Evolutionary conservation across 768 basidiomycete species (phyloP).

Genomic region (Auriculariales sp.): DNA sequence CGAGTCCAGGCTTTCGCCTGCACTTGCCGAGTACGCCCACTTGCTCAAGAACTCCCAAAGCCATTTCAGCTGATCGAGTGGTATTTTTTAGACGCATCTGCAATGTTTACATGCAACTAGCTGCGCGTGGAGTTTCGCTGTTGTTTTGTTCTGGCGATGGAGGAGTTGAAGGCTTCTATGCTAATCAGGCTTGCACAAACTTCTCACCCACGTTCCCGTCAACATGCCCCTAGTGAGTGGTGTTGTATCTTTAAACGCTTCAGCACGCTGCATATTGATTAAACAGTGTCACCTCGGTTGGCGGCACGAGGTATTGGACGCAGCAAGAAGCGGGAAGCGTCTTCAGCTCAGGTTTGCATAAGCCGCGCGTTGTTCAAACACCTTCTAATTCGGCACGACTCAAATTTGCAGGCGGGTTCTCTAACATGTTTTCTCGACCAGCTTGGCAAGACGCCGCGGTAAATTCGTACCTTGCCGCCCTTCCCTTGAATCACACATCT

Average conservation of each 20-base stretch:
- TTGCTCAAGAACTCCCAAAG: too few species aligned
- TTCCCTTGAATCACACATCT: constrained; percentile 11
- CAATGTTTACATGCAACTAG: constrained; percentile 21
- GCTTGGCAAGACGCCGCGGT: constrained; percentile 19
- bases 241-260: too few species aligned
- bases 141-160: constrained; percentile 25
- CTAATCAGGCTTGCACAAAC: constrained; percentile 14
- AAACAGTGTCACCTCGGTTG: constrained; percentile 21
- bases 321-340: constrained; percentile 18
- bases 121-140: constrained; percentile 21
- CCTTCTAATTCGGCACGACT: too few species aligned
- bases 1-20: constrained; percentile 12
- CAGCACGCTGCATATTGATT: not conserved
- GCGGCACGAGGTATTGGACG: constrained; percentile 16
- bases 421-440: constrained; percentile 18
- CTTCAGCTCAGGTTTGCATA: too few species aligned
- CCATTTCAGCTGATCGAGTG: too few species aligned
- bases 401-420: constrained; percentile 27
- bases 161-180: constrained; percentile 20
- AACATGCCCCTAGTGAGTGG: constrained; percentile 19
- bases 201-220: constrained; percentile 23
- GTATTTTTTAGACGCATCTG: too few species aligned
- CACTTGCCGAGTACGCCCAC: constrained; percentile 15
- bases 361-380: too few species aligned
- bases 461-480: constrained; percentile 12